Base-by-base conservation (phyloP, 768 basidiomycete genomes). In the Porphyrellus cyaneotinctus region DNA sequence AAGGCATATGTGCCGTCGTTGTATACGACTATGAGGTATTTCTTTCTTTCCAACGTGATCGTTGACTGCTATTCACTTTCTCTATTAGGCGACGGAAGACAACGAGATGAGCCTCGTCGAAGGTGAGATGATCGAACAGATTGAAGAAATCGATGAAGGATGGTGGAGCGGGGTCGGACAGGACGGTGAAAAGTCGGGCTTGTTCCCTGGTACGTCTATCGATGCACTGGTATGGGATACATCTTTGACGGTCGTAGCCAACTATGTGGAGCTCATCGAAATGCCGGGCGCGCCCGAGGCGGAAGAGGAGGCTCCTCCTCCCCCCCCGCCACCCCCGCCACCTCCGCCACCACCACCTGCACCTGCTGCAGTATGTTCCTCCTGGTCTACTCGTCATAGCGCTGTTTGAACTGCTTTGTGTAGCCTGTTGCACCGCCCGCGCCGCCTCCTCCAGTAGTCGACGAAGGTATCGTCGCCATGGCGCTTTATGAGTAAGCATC, bases 151-250 rank as follows among this genome's bases (percentile, higher is more conserved):
- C 15, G 91, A 87, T 58, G 88, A 91, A 59, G 89, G 90, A 7
- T 98, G 95, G 95, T 97, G 94, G 95, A 80, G 75, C 52, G 95
- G 91, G 20, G 74, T 83, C 44, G 85, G 84, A 28, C 71, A 76
- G 37, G 78, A 75, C 22, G 92, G 91, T 6, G 20, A 26, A 6
- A 85, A 87, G 73, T 75, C 70, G 7, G 95, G 94, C 9, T 68
- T 95, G 30, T 97, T 95, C 83, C 94, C 93, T 53, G 80, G 88
- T 91, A 58, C 22, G 78, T 56, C 23, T 31, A n/a, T 26, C 8
- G 42, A 28, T 46, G 30, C 44, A 6, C 35, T 8, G 20, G 9
- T 30, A 37, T 31, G 13, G n/a, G 8, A 13, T n/a, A 26, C 15
- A 20, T 13, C 1, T 12, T 22, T 41, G 37, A 49, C 38, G n/a